Evolutionary conservation across 2,329 filamentous ascomycete genomes (phyloP).

Genomic region (Paracoccidioides lutzii): DNA sequence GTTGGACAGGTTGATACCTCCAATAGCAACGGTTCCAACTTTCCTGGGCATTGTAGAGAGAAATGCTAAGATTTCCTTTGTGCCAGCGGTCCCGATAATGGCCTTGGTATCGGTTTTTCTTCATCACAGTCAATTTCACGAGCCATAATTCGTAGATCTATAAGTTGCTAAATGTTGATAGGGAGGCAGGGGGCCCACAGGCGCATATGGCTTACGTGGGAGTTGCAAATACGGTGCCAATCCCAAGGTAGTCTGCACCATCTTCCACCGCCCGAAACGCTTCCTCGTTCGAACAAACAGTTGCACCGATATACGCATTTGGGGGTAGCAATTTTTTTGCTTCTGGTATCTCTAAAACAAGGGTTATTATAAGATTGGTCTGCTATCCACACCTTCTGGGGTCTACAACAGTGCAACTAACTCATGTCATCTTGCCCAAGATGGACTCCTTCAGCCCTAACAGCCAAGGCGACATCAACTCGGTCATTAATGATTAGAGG

Average conservation of each 20-base stretch:
- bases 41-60: constrained; percentile 38
- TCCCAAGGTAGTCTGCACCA: constrained; percentile 82
- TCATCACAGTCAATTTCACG: constrained; percentile 9
- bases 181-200: constrained; percentile 7
- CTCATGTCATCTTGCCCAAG: constrained; percentile 89
- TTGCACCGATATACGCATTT: constrained; percentile 76
- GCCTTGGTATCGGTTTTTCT: constrained; percentile 79
- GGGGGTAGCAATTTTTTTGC: constrained; percentile 63
- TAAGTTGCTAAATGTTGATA: background rate
- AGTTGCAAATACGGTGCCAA: constrained; percentile 82
- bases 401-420: constrained; percentile 25
- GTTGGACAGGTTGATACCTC: constrained; percentile 70
- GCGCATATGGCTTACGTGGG: constrained; percentile 45
- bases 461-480: constrained; percentile 73
- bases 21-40: constrained; percentile 62
- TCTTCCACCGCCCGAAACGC: constrained; percentile 56
- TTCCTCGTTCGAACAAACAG: constrained; percentile 62
- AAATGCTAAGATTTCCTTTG: constrained; percentile 51
- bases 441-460: constrained; percentile 83
- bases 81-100: constrained; percentile 61
- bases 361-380: background rate
- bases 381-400: background rate
- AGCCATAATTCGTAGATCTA: background rate
- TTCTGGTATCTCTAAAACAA: constrained; percentile 40
- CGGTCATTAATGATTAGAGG: constrained; percentile 89